Percentiles rank a stretch among this genome's conserved stretches.
Conservation (phyloP, 2,329 filamentous ascomycete species). For the Aspergillus fumigatiaffinis region DNA sequence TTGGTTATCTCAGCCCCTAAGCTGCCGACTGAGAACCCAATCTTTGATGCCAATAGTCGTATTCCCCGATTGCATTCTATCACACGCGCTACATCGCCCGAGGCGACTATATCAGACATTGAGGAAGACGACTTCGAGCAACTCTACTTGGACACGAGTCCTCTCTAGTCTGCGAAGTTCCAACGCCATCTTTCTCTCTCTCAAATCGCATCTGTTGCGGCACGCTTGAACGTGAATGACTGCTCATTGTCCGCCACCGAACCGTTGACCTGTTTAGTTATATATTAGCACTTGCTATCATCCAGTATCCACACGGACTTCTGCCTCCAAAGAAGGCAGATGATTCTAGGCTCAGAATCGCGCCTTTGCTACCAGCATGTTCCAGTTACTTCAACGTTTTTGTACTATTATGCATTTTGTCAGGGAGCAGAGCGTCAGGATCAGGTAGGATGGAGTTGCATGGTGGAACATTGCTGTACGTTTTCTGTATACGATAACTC, state of each 20-base stretch:
- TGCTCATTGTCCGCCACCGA: background rate
- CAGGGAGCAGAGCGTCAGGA: background rate
- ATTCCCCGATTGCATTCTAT: conserved; percentile 14
- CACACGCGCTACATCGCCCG: conserved; percentile 24
- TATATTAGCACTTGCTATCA: background rate
- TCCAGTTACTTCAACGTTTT: background rate
- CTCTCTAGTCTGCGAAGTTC: conserved; percentile 13
- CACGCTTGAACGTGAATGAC: background rate
- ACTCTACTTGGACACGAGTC: conserved; percentile 29
- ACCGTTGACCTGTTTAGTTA: background rate
- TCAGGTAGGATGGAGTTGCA: background rate
- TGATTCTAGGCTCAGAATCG: background rate
- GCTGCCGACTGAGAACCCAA: conserved; percentile 14
- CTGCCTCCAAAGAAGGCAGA: background rate
- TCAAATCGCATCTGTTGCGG: background rate
- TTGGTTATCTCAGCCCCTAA: conserved; percentile 26
- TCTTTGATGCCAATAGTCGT: conserved; percentile 15
- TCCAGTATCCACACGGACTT: background rate
- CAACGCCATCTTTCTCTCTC: background rate
- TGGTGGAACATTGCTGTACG: background rate
- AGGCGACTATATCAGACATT: conserved; percentile 33
- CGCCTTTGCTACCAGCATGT: background rate
- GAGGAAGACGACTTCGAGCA: conserved; percentile 31
- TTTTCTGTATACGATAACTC: background rate
- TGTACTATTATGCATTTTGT: background rate